Evolutionary conservation across 768 basidiomycete genomes (phyloP).

Genomic region (Obba rivulosa): DNA sequence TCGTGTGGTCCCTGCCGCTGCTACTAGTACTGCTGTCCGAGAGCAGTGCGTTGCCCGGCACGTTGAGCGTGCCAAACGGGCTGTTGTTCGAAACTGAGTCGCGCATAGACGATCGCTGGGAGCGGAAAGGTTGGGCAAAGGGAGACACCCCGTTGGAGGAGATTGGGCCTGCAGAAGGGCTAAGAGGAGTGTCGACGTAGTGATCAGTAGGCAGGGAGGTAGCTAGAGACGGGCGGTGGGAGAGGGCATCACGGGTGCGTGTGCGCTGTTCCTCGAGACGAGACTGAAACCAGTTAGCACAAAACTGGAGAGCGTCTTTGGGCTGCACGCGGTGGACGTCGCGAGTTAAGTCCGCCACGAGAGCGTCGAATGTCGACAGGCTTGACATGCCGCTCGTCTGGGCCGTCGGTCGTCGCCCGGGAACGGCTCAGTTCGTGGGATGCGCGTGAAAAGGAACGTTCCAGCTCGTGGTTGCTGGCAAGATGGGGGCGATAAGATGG

Average conservation of each 20-base stretch:
- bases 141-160: constrained; percentile 46
- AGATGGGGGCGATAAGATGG: too few species aligned
- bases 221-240: constrained; percentile 45
- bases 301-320: constrained; percentile 87
- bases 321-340: constrained; percentile 85
- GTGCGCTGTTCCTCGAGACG: constrained; percentile 82
- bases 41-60: constrained; percentile 75
- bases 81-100: constrained; percentile 47
- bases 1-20: constrained; percentile 5
- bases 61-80: constrained; percentile 76
- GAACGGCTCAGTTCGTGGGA: too few species aligned
- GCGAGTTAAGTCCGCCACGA: constrained; percentile 80
- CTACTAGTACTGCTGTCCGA: constrained; percentile 28
- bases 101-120: constrained; percentile 49
- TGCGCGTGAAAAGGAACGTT: too few species aligned
- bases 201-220: constrained; percentile 53
- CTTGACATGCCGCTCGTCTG: constrained; percentile 3
- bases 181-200: constrained; percentile 47
- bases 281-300: constrained; percentile 91
- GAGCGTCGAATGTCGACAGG: constrained; percentile 76
- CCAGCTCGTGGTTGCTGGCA: too few species aligned
- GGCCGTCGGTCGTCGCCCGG: too few species aligned
- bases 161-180: constrained; percentile 25
- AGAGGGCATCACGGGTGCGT: constrained; percentile 60
- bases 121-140: constrained; percentile 44